Evolutionary conservation across 2,329 filamentous ascomycete species (phyloP), one percentile per base, ranked within the genome.

Genomic region (Phyllosticta capitalensis): DNA sequence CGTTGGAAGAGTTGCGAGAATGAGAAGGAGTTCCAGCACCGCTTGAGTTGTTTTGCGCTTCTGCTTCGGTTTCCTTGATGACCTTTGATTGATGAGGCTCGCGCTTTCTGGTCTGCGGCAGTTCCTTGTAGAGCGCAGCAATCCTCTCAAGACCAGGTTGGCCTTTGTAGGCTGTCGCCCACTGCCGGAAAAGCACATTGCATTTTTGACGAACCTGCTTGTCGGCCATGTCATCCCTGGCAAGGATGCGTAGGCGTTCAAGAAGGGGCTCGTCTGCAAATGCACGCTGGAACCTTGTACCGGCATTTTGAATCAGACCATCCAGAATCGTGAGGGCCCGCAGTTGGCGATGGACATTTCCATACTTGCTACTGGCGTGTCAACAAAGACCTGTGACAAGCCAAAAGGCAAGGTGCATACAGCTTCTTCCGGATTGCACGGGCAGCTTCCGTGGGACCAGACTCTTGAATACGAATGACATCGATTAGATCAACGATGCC

Each of bases 401-500:
- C 17, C 14, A 6, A 45, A n/a, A 45, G 38, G n/a, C 14, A 45
- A 19, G 17, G 19, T 9, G 71, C 83, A 69, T 72, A 86, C 81
- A 99, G 83, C 79, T 97, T 97, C 83, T 99, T 99, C 62, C 94
- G 85, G 67, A 99, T 83, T 54, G 94, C 92, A 69, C 94, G 85
- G 58, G 92, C 90, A 61, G 92, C 92, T 78, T 99, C 94, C 12
- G 84, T 83, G 1, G 94, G 90, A 0, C 94, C 94, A 6, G 89
- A 88, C 24, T 83, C 81, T 74, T 99, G 94, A 61, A 99, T 84
- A 65, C 89, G 88, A 71, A 99, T 89, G 60, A 94, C 90, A 74
- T 99, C 94, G 64, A 97, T 89, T 22, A 99, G 84, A 67, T 97
- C 92, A 49, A 92, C 89, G 64, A 99, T 90, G 22, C 92, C 94